Conservation (phyloP, 257 asterid species). For the Capsicum rhomboideum region DNA sequence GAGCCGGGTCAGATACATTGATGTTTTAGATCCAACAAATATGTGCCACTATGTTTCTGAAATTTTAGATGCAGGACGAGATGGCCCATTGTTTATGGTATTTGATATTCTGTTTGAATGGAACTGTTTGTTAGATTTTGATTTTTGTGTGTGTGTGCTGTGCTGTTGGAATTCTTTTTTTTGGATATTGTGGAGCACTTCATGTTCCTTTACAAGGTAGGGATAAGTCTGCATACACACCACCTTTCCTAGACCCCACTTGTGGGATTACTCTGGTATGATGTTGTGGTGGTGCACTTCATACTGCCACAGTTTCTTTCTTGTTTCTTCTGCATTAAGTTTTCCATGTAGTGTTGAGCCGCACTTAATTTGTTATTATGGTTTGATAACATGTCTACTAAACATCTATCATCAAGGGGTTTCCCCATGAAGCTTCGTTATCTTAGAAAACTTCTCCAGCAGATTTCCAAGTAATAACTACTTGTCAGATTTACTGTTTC, state of each 20-base stretch:
- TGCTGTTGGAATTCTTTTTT: neutral
- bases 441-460: neutral
- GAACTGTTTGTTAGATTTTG: neutral
- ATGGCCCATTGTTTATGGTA: constrained; percentile 87
- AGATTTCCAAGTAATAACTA: neutral
- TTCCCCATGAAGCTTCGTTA: neutral
- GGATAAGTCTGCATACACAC: no score
- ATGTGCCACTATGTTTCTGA: constrained; percentile 76
- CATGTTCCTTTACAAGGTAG: no score
- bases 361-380: neutral
- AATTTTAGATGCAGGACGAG: constrained; percentile 72
- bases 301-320: neutral
- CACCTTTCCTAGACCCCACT: no score
- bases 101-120: neutral
- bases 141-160: neutral
- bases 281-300: neutral
- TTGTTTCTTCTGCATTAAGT: neutral
- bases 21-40: constrained; percentile 62
- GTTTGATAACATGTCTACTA: neutral
- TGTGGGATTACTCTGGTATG: no score
- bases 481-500: neutral
- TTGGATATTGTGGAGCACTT: neutral
- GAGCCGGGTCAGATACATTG: constrained; percentile 82
- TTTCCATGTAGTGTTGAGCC: neutral
- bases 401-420: neutral